Evolutionary conservation across 2,329 filamentous ascomycete genomes (phyloP).

Genomic region (Xylariaceae sp.): DNA sequence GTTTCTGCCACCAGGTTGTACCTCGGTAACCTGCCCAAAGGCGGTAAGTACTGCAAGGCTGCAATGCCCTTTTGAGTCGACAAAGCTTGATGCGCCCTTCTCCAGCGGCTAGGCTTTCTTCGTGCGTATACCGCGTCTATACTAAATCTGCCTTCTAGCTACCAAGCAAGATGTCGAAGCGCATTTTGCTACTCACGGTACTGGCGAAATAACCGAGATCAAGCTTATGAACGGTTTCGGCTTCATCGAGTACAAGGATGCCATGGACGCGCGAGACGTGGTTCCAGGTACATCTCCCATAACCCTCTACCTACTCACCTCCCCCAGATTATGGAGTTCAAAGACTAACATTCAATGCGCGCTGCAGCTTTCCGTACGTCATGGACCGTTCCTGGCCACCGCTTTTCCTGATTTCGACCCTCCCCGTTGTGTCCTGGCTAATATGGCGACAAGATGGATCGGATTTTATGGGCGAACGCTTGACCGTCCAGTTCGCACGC

Average conservation of each 20-base stretch:
- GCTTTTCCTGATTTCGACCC: constrained; percentile 38
- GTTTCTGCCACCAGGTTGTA: constrained; percentile 96
- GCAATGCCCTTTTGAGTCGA: constrained; percentile 3
- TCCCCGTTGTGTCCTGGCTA: constrained; percentile 45
- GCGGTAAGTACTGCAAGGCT: constrained; percentile 68
- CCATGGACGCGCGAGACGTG: constrained; percentile 97
- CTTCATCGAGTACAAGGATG: constrained; percentile 99
- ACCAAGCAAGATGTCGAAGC: constrained; percentile 96
- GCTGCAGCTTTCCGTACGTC: constrained; percentile 67
- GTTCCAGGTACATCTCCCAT: constrained; percentile 79
- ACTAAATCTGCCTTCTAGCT: constrained; percentile 39
- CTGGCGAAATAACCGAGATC: constrained; percentile 97
- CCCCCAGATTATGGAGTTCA: background rate
- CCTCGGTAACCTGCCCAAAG: constrained; percentile 95
- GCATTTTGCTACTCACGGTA: constrained; percentile 94
- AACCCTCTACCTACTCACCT: constrained; percentile 18
- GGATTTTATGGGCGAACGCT: constrained; percentile 95
- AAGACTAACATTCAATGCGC: constrained; percentile 37
- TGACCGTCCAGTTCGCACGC: constrained; percentile 97
- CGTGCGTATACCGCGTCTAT: constrained; percentile 1
- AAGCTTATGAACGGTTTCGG: constrained; percentile 99
- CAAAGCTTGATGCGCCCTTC: background rate
- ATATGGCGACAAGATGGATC: constrained; percentile 76
- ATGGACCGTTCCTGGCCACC: constrained; percentile 45
- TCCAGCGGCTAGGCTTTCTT: constrained; percentile 12